phyloP scores from a whole-genome alignment of 2,329 filamentous ascomycete species.

The Xenoacremonium recifei region DNA sequence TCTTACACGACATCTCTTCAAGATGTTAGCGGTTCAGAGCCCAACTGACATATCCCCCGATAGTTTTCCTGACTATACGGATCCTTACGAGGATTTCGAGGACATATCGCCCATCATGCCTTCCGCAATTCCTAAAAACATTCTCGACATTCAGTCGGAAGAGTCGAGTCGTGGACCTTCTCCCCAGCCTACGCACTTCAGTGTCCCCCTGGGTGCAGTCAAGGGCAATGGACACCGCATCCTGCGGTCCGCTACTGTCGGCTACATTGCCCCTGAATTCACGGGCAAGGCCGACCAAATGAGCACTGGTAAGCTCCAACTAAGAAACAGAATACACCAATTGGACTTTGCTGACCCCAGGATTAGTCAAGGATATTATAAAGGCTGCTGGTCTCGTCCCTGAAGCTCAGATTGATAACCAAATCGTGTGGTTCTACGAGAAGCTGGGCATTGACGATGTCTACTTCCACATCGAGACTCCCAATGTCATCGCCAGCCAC shows the following conservation, averaged over 20 bases:
- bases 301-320: constrained; percentile 60
- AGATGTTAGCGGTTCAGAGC: constrained; percentile 36
- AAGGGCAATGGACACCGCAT: constrained; percentile 67
- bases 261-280: constrained; percentile 93
- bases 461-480: constrained; percentile 90
- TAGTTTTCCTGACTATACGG: constrained; percentile 46
- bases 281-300: constrained; percentile 92
- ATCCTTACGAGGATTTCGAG: constrained; percentile 37
- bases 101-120: constrained; percentile 30
- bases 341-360: constrained; percentile 5
- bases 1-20: constrained; percentile 17
- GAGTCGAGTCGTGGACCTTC: constrained; percentile 67
- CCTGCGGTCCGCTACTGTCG: constrained; percentile 84
- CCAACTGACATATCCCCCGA: constrained; percentile 41
- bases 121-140: constrained; percentile 37
- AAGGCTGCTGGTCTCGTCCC: constrained; percentile 84
- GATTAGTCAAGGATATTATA: constrained; percentile 75
- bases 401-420: constrained; percentile 73
- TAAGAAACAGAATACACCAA: too few relatives aligned
- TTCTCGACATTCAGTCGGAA: constrained; percentile 40
- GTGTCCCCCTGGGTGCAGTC: constrained; percentile 55
- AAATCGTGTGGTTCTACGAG: constrained; percentile 96
- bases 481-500: constrained; percentile 85
- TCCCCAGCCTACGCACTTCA: constrained; percentile 84
- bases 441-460: constrained; percentile 97